Evolutionary conservation across 352 stramenopile genomes (phyloP), one percentile per base, ranked within the genome.

Genomic region (Phytophthora aleatoria): DNA sequence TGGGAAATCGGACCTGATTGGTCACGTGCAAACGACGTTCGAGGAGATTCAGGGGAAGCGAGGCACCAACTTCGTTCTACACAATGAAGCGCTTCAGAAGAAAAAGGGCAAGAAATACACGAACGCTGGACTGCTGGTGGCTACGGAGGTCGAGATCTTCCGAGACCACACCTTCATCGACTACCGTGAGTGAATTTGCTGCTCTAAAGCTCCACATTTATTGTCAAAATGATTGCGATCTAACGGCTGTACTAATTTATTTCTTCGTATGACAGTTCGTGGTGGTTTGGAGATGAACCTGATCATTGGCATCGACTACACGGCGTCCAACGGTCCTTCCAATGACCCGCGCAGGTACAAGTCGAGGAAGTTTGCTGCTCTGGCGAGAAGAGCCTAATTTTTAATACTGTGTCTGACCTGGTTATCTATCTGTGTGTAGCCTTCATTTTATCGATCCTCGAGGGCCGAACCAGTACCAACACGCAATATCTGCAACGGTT

Each of bases 261-360:
- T 27, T 67, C 12, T 38, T 42, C 4, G 20, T 47, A 15, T 68
- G 24, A 26, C 47, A 89, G 80, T 89, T 50, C 71, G 71, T 24
- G 83, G 74, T 47, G 95, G 95, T 20, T 77, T 96, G 57, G 91
- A 98, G 75, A 91, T 98, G 61, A 89, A 79, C 41, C 39, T 92
- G 57, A 71, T 93, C 30, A 70, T 93, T 49, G 82, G 74, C 0
- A 87, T 93, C 39, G 85, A 93, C 69, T 91, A 89, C 67, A 93
- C 85, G 5, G 83, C 81, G 38, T 90, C 80, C 36, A 93, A 93
- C 50, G 77, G 74, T 2, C 64, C 79, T 27, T 54, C 82, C 0
- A 80, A 69, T 28, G 67, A 89, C 50, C 73, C 76, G 11, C 70
- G 74, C 64, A 76, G 75, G 69, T 81, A 68, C 38, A 16, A 16